These are phyloP conservation scores for Sporothrix pallida DNA, from an alignment of 2,329 filamentous ascomycete genomes.

Conservation along the genomic window DNA sequence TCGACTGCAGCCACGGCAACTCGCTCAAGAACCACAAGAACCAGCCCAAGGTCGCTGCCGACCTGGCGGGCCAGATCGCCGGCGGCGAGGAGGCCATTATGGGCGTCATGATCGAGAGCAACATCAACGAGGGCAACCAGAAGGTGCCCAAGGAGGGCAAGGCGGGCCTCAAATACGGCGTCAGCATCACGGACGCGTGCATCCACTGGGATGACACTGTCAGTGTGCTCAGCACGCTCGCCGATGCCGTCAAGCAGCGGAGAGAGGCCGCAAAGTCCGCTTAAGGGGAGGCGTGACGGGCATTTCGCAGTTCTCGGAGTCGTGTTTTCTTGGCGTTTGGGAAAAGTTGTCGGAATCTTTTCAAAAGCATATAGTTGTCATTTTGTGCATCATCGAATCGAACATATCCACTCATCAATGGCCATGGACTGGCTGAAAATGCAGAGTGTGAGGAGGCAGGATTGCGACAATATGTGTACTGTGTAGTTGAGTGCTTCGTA, in stretches of 20 bases:
- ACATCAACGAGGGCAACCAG: constrained; percentile 93
- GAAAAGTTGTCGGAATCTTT: constrained; percentile 1
- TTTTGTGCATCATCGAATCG: constrained; percentile 2
- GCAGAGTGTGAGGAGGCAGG: not conserved
- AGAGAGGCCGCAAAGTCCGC: constrained; percentile 52
- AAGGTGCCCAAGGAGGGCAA: constrained; percentile 90
- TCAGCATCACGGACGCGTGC: constrained; percentile 97
- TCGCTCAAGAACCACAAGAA: constrained; percentile 96
- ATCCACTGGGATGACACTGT: constrained; percentile 94
- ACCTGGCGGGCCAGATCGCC: constrained; percentile 81
- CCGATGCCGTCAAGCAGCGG: constrained; percentile 77
- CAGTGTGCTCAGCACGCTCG: constrained; percentile 75
- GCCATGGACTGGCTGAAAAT: not conserved
- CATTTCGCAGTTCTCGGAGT: not conserved
- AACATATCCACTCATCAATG: not conserved
- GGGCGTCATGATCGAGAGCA: constrained; percentile 98
- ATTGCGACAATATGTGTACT: not conserved
- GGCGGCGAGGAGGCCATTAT: constrained; percentile 86
- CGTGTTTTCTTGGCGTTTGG: constrained; percentile 25
- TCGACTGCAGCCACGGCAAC: constrained; percentile 98
- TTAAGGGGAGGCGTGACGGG: not conserved
- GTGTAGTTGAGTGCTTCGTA: not conserved
- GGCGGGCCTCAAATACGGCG: constrained; percentile 84
- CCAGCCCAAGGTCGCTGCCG: constrained; percentile 88
- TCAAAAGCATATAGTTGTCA: constrained; percentile 3